Evolutionary conservation across 192 early-diverging fungal genomes (phyloP).

Genomic region (Borealophlyctis nickersoniae): DNA sequence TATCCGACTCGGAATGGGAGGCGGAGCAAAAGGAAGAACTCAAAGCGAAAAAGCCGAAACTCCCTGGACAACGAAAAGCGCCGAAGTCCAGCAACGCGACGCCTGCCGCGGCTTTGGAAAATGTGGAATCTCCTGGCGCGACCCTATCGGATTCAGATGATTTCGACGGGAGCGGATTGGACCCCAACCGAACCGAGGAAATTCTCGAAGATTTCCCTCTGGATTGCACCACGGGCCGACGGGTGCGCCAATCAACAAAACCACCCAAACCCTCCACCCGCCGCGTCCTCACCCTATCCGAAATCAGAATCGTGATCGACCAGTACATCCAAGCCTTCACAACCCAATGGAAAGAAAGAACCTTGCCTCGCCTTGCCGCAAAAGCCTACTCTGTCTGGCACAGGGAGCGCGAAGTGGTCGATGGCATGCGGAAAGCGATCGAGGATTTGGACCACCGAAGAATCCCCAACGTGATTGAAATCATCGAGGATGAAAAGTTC

Average conservation of each 20-base stretch:
- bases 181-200: not conserved
- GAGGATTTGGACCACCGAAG: slow-evolving; percentile 11
- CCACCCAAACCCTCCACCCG: not conserved
- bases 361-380: not conserved
- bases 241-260: not conserved
- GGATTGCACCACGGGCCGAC: not conserved
- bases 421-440: not conserved
- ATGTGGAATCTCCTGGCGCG: not conserved
- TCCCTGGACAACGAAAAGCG: not conserved
- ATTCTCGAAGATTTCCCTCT: not conserved
- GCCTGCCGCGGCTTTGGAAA: slow-evolving; percentile 1
- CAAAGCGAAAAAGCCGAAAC: not conserved
- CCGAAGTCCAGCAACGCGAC: no score
- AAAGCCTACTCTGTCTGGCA: not conserved
- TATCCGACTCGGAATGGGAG: slow-evolving; percentile 33
- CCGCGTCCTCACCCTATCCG: slow-evolving; percentile 8
- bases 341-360: slow-evolving; percentile 4
- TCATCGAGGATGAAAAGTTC: not conserved
- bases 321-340: slow-evolving; percentile 3
- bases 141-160: no score
- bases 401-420: not conserved
- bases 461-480: slow-evolving; percentile 1
- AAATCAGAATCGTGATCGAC: slow-evolving; percentile 9
- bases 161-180: not conserved
- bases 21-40: slow-evolving; percentile 16